Base-by-base conservation (phyloP, 2,329 filamentous ascomycete species). In the Raffaelea ambrosiae region DNA sequence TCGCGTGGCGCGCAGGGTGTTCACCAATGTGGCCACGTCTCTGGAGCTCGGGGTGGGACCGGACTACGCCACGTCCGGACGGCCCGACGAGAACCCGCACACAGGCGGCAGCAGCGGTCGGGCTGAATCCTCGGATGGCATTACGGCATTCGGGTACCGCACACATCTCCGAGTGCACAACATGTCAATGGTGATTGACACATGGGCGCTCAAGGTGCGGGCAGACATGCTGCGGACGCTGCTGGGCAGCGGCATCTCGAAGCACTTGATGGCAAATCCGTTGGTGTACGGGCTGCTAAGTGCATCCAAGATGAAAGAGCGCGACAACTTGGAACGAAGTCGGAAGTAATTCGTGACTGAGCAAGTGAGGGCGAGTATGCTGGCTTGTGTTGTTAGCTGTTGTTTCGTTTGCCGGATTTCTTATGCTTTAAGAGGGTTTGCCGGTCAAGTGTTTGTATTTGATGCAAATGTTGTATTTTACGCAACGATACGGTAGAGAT, bases 41-140 rank as follows among this genome's bases (percentile, higher is more conserved):
- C 64, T 79, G 2, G 74, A 78, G 57, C 67, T 68, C 3, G 71
- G 73, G 38, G 72, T 73, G 38, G 76, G 76, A 0, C 76, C 76
- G 0, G 72, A 68, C 31, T 79, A 77, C 55, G 76, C 74, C 7
- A 74, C 69, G 1, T 72, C 74, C 2, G 61, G 63, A 8, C 62
- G 64, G 48, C 66, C 55, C 58, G 63, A 58, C 33, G 65, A 48
- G 36, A 70, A 72, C 48, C 67, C 69, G 2, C 64, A 73, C 49
- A 70, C 68, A 35, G 64, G 66, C 3, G 66, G 71, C 31, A 52
- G 48, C 22, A 26, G 20, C 2, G 11, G n/a, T 3, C 22, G 19
- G 20, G 18, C 29, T 13, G 33, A 40, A 29, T n/a, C n/a, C n/a
- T n/a, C n/a, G n/a, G n/a, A n/a, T n/a, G n/a, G n/a, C n/a, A 29